Percentiles rank a stretch among this genome's conserved stretches.
phyloP scores from a whole-genome alignment of 2,329 filamentous ascomycete genomes.

The Xylariaceae sp. region DNA sequence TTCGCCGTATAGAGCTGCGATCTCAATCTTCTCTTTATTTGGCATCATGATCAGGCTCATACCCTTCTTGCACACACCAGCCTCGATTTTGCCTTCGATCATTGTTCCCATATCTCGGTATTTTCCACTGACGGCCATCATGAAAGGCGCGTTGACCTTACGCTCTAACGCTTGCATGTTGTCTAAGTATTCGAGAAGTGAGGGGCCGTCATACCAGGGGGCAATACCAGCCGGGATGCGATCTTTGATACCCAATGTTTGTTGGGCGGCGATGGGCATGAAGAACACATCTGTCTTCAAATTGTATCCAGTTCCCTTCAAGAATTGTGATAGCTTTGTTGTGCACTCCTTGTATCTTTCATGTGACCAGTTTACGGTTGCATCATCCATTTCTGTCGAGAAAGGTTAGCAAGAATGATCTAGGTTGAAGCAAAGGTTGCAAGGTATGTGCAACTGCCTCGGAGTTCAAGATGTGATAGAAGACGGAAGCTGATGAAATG shows the following conservation, averaged over 20 bases:
- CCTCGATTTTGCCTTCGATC: constrained; percentile 96
- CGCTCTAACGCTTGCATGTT: constrained; percentile 90
- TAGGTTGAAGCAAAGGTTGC: background rate
- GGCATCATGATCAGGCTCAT: constrained; percentile 89
- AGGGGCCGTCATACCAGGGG: constrained; percentile 88
- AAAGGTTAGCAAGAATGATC: constrained; percentile 3
- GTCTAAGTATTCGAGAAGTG: constrained; percentile 94
- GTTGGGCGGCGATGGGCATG: constrained; percentile 95
- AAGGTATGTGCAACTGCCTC: background rate
- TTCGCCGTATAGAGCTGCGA: constrained; percentile 90
- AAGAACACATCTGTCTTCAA: constrained; percentile 91
- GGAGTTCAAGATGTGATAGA: background rate
- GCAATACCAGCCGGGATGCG: constrained; percentile 77
- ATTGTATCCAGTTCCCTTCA: constrained; percentile 94
- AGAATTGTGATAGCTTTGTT: constrained; percentile 82
- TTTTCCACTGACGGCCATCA: constrained; percentile 98
- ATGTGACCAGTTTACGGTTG: constrained; percentile 94
- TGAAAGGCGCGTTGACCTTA: constrained; percentile 96
- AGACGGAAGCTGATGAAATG: background rate
- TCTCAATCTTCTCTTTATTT: constrained; percentile 80
- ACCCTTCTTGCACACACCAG: constrained; percentile 90
- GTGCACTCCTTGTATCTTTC: constrained; percentile 93
- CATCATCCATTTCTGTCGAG: constrained; percentile 82
- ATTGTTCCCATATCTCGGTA: constrained; percentile 98
- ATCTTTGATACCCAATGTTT: constrained; percentile 84